Percentiles rank a stretch among this genome's conserved stretches.
phyloP scores from a whole-genome alignment of 2,329 filamentous ascomycete species.

The Metarhizium album region DNA sequence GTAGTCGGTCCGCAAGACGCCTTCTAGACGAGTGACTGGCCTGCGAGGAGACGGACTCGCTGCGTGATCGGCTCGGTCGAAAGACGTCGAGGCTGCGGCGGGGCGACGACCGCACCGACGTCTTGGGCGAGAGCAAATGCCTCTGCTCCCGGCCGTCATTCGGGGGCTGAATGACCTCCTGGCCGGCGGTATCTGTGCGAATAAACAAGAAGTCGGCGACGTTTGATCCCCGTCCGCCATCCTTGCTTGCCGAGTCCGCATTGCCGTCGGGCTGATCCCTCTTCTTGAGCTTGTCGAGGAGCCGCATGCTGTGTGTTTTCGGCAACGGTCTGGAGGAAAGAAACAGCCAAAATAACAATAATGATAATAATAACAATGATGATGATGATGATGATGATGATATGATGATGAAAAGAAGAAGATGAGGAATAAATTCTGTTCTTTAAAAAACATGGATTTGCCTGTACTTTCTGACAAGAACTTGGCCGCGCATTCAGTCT shows the following conservation, averaged over 20 bases:
- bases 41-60: slow-evolving; percentile 33
- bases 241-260: slow-evolving; percentile 22
- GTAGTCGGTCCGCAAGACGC: slow-evolving; percentile 59
- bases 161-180: slow-evolving; percentile 70
- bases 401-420: neutral
- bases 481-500: too few species aligned
- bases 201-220: slow-evolving; percentile 70
- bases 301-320: slow-evolving; percentile 27
- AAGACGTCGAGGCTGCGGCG: slow-evolving; percentile 37
- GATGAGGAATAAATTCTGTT: neutral
- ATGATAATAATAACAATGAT: too few species aligned
- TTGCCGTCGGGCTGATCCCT: slow-evolving; percentile 33
- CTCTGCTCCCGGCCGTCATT: slow-evolving; percentile 20
- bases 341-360: too few species aligned
- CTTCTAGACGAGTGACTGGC: slow-evolving; percentile 28
- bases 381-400: too few species aligned
- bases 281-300: slow-evolving; percentile 44
- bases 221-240: slow-evolving; percentile 25
- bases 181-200: slow-evolving; percentile 68
- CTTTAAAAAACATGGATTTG: too few species aligned
- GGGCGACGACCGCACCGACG: slow-evolving; percentile 16
- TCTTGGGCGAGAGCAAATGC: slow-evolving; percentile 18
- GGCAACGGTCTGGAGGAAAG: too few species aligned
- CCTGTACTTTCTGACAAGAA: too few species aligned
- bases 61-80: slow-evolving; percentile 34